Conservation (phyloP, 1,284 basidiomycete genomes). For the Cryptococcus floricola region DNA sequence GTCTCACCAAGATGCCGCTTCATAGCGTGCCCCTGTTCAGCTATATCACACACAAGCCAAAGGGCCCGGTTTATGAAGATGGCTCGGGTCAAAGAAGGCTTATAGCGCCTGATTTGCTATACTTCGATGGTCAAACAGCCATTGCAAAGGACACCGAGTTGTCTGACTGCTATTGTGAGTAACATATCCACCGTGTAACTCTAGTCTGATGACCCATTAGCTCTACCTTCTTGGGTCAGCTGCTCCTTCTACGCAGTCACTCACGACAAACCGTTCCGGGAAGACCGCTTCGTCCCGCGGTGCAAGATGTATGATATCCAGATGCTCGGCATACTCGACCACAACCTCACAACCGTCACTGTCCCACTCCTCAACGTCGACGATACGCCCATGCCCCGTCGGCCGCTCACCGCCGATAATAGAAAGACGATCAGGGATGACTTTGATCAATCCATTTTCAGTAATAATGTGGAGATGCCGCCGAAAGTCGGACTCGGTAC, state of each 20-base stretch:
- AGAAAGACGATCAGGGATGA: constrained; percentile 29
- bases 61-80: constrained; percentile 51
- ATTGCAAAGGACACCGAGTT: constrained; percentile 33
- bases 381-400: constrained; percentile 19
- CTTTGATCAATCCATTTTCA: constrained; percentile 39
- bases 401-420: constrained; percentile 22
- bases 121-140: constrained; percentile 58
- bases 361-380: constrained; percentile 61
- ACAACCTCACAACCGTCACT: constrained; percentile 82
- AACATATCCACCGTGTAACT: background rate
- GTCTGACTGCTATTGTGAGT: constrained; percentile 46
- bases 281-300: constrained; percentile 83
- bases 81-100: constrained; percentile 42
- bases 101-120: constrained; percentile 66
- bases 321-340: constrained; percentile 83
- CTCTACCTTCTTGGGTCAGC: constrained; percentile 47
- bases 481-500: background rate
- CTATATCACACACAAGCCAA: constrained; percentile 52
- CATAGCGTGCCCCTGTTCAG: constrained; percentile 88
- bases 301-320: constrained; percentile 93
- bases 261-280: constrained; percentile 64
- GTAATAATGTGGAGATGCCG: constrained; percentile 1
- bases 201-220: constrained; percentile 10
- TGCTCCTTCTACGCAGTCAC: constrained; percentile 49
- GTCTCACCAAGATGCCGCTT: constrained; percentile 85